Evolutionary conservation across 2,329 filamentous ascomycete species (phyloP), one percentile per base, ranked within the genome.

Genomic region (Balansia obtecta): DNA sequence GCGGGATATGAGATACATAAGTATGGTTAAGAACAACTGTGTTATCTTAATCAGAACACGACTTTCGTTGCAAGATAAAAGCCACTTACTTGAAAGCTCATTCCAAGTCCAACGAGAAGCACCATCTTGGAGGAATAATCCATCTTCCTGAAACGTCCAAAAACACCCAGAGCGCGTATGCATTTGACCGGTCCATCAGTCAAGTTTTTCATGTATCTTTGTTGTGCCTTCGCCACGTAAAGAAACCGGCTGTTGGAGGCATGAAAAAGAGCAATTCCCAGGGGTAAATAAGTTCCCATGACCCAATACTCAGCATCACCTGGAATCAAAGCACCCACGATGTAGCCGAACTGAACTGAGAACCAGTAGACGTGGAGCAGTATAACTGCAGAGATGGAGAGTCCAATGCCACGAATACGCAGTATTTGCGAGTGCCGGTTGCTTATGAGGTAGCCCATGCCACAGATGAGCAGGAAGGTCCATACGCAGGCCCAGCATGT

Each of bases 221-320:
- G 62, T 60, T 82, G 79, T 15, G 71, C 65, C 55, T 70, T 72
- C 48, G 78, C 77, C 46, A 82, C 66, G 52, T 80, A 67, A 18
- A 81, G 71, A 50, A 83, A 77, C 48, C 77, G 75, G 53, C 68
- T 72, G 61, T 83, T 82, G 51, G 77, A 77, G 30, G 77, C 80
- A 56, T 84, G 80, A 59, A 84, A 84, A 2, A 85, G 67, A 15
- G 79, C 80, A 48, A 85, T 78, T 33, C 81, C 80, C 45, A 79
- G 72, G 6, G 81, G 82, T 7, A 85, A 66, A 60, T 77, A 80
- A 43, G 78, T 73, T 46, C 76, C 74, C 81, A 85, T 85, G 59
- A 82, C 70, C 75, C 79, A 85, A 60, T 73, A 85, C 60, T 82
- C 75, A 10, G 70, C 67, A 11, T 72, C 66, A 46, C 73, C 74